phyloP scores from a whole-genome alignment of 768 basidiomycete genomes.

The Russula ochroleuca region DNA sequence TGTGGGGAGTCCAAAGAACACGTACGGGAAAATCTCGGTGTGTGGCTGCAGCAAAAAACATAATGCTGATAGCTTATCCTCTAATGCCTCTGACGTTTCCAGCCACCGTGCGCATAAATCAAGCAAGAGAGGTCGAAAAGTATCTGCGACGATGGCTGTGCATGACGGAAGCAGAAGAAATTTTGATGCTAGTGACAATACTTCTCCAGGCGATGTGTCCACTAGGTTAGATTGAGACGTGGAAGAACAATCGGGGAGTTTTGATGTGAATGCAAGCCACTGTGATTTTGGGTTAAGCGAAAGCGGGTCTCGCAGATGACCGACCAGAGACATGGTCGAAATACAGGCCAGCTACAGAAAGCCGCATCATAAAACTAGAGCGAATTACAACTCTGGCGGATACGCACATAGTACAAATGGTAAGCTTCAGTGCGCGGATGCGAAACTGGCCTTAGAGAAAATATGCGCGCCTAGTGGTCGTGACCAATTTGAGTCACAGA shows the following conservation, averaged over 20 bases:
- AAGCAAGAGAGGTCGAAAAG: slow-evolving; percentile 72
- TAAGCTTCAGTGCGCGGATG: neutral
- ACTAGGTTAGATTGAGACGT: neutral
- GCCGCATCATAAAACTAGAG: neutral
- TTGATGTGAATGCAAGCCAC: slow-evolving; percentile 15
- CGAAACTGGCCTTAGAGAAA: neutral
- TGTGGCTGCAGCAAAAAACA: slow-evolving; percentile 62
- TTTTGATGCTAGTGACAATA: slow-evolving; percentile 46
- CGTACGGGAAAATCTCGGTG: slow-evolving; percentile 69
- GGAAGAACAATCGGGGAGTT: slow-evolving; percentile 2
- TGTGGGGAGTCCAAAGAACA: slow-evolving; percentile 25
- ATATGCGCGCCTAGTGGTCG: neutral
- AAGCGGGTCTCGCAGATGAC: slow-evolving; percentile 19
- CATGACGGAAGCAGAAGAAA: slow-evolving; percentile 58
- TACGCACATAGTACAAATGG: neutral
- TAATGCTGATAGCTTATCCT: slow-evolving; percentile 55
- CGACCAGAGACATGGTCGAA: slow-evolving; percentile 6
- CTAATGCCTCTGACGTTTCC: slow-evolving; percentile 44
- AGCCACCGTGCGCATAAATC: slow-evolving; percentile 85
- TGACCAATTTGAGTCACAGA: too few species aligned
- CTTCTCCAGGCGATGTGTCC: slow-evolving; percentile 4
- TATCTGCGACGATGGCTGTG: slow-evolving; percentile 55
- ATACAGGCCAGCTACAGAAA: neutral
- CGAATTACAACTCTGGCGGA: too few species aligned
- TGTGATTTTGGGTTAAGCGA: slow-evolving; percentile 12